A percentile compares a stretch with the other conserved stretches of the same genome.
Conservation (phyloP, 1,284 basidiomycete species). For the Austroboletus niveus region DNA sequence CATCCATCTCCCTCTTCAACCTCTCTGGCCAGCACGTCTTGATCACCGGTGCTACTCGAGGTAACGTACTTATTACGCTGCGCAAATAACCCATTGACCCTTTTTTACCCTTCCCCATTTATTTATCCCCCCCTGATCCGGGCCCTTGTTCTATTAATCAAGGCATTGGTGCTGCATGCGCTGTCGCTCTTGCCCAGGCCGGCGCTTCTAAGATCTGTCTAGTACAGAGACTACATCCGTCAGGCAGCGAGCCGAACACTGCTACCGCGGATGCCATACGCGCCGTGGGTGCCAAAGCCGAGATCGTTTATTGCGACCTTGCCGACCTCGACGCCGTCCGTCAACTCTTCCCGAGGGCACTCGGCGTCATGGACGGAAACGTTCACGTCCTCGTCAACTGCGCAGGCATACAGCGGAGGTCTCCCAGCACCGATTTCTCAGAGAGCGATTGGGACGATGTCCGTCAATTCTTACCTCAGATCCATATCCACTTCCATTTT, state of each 20-base stretch:
- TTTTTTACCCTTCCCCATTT: conserved; percentile 13
- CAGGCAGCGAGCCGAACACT: conserved; percentile 45
- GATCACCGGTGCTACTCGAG: conserved; percentile 70
- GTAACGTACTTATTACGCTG: conserved; percentile 38
- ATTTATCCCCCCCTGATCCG: conserved; percentile 6
- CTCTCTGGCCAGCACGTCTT: conserved; percentile 60
- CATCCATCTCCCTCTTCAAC: conserved; percentile 57
- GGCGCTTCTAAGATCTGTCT: conserved; percentile 79
- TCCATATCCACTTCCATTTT: conserved; percentile 3
- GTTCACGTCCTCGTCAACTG: conserved; percentile 93
- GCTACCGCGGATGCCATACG: conserved; percentile 56
- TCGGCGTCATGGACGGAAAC: conserved; percentile 57
- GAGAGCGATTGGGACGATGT: conserved; percentile 92
- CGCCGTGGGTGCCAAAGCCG: conserved; percentile 40
- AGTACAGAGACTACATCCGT: conserved; percentile 55
- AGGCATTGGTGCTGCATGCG: conserved; percentile 76
- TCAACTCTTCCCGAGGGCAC: conserved; percentile 61
- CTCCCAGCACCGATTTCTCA: conserved; percentile 78
- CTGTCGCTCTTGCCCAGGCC: conserved; percentile 70
- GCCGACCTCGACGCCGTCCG: conserved; percentile 67
- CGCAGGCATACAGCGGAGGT: conserved; percentile 89
- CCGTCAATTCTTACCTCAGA: conserved; percentile 30
- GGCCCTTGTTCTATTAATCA: conserved; percentile 20
- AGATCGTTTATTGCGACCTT: conserved; percentile 76
- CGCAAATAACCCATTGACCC: conserved; percentile 13